Evolutionary conservation across 2,329 filamentous ascomycete genomes (phyloP).

Genomic region (Penicillium nordicum): DNA sequence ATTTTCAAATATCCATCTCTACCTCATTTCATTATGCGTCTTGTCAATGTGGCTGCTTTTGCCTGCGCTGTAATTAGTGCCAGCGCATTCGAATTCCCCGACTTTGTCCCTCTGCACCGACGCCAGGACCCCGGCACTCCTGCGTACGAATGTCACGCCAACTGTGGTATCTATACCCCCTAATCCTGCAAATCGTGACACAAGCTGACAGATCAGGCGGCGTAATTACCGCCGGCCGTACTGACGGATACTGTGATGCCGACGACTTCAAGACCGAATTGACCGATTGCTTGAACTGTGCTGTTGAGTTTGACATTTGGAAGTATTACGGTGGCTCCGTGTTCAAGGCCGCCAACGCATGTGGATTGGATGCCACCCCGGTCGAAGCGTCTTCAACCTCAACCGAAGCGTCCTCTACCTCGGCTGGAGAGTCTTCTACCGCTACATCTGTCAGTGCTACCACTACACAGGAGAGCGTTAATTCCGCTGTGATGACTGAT

Average conservation of each 20-base stretch:
- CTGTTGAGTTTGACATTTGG: conserved; percentile 46
- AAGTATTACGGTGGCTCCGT: conserved; percentile 43
- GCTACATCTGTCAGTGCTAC: not conserved
- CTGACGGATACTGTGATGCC: not conserved
- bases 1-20: too few species aligned
- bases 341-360: conserved; percentile 33
- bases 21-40: not conserved
- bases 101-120: conserved; percentile 3
- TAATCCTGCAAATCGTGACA: not conserved
- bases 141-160: conserved; percentile 35
- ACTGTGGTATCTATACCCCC: conserved; percentile 27
- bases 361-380: conserved; percentile 25
- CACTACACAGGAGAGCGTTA: not conserved
- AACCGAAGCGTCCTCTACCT: not conserved
- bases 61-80: not conserved
- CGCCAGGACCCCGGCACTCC: conserved; percentile 25
- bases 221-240: not conserved
- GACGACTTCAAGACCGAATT: conserved; percentile 24
- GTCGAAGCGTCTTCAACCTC: not conserved
- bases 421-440: not conserved
- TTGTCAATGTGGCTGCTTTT: not conserved
- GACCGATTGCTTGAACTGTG: conserved; percentile 42
- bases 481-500: not conserved
- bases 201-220: not conserved
- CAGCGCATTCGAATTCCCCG: conserved; percentile 1